phyloP scores from a whole-genome alignment of 768 basidiomycete genomes.

The Leccinum variicolor region DNA sequence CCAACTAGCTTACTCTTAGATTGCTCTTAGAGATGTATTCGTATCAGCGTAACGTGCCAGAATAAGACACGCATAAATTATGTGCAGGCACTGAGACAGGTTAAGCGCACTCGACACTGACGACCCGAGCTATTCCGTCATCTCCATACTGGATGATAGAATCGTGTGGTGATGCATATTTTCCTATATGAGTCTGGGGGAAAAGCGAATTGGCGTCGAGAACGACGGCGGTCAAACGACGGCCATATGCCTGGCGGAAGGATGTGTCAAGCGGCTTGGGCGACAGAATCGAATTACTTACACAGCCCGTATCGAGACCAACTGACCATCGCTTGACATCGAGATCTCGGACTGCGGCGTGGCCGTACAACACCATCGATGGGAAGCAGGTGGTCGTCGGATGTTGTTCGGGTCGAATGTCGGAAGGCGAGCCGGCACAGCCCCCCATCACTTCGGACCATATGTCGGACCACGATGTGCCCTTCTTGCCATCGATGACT shows the following conservation, averaged over 20 bases:
- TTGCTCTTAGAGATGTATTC: neutral
- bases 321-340: conserved; percentile 81
- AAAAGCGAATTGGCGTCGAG: conserved; percentile 36
- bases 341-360: conserved; percentile 74
- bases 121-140: conserved; percentile 43
- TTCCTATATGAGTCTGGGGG: conserved; percentile 5
- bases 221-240: conserved; percentile 64
- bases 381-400: conserved; percentile 51
- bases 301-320: conserved; percentile 87
- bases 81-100: neutral
- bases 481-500: conserved; percentile 34
- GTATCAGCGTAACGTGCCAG: neutral
- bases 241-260: conserved; percentile 49
- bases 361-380: conserved; percentile 82
- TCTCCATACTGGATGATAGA: conserved; percentile 55
- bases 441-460: conserved; percentile 67
- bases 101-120: conserved; percentile 47
- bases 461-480: conserved; percentile 70
- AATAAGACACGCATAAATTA: neutral
- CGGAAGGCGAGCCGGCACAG: conserved; percentile 48
- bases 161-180: conserved; percentile 16
- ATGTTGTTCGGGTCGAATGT: neutral
- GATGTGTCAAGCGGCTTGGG: neutral
- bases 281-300: conserved; percentile 35
- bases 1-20: too few relatives aligned